Conservation (phyloP, 192 early-diverging fungal genomes). For the Backusella tarrabulga region DNA sequence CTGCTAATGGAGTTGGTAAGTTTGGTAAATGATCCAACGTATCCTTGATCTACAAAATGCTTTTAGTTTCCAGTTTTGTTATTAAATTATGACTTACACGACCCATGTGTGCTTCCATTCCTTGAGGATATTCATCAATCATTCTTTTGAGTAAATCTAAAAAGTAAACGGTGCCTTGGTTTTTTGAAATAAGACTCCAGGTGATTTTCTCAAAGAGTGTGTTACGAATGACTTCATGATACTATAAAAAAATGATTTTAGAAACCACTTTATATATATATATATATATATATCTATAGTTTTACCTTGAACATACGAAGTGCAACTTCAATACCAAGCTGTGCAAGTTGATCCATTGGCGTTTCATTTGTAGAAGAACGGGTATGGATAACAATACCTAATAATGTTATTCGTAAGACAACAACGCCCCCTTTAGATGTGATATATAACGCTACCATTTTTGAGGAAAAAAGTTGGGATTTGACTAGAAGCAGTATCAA, state of each 20-base stretch:
- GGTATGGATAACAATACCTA: background rate
- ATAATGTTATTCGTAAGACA: background rate
- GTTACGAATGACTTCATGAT: constrained; percentile 63
- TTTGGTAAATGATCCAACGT: constrained; percentile 64
- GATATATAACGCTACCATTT: background rate
- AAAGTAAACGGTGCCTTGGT: constrained; percentile 44
- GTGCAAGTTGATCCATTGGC: constrained; percentile 38
- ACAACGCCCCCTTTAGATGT: too few species aligned
- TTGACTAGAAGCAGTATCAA: constrained; percentile 40
- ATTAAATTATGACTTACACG: background rate
- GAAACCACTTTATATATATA: too few species aligned
- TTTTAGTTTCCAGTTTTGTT: too few species aligned
- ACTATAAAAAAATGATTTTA: constrained; percentile 8
- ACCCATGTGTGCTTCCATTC: background rate
- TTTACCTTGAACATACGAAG: constrained; percentile 51
- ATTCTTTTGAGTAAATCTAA: constrained; percentile 46
- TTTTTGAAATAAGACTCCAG: constrained; percentile 51
- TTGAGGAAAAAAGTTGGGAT: background rate
- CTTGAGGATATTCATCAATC: constrained; percentile 41
- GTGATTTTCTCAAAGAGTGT: constrained; percentile 73
- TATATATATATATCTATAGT: too few species aligned
- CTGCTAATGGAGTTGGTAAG: constrained; percentile 48
- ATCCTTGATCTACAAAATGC: constrained; percentile 50
- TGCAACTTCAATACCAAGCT: constrained; percentile 45
- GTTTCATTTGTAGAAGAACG: constrained; percentile 24